Evolutionary conservation across 345 rosid genomes (phyloP).

Genomic region (Euclidium syriacum): DNA sequence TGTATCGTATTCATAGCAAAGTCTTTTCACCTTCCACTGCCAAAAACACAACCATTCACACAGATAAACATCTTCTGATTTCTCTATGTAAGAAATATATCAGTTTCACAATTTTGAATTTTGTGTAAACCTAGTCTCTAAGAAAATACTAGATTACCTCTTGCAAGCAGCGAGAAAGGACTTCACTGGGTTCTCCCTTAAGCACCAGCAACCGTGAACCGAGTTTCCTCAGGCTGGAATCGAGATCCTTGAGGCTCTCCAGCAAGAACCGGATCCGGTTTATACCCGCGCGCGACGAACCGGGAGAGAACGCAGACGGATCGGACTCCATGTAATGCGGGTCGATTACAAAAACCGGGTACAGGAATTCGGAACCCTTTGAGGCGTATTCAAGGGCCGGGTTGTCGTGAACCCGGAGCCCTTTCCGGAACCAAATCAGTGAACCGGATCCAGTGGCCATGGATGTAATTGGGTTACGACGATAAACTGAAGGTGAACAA

Average conservation of each 20-base stretch:
- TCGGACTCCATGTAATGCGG: constrained; percentile 84
- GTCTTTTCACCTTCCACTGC: constrained; percentile 73
- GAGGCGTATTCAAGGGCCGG: constrained; percentile 77
- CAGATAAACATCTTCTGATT: background rate
- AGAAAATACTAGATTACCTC: constrained; percentile 34
- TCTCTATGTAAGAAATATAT: background rate
- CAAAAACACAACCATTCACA: background rate
- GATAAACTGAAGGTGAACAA: background rate
- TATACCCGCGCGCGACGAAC: constrained; percentile 61
- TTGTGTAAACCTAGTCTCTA: background rate
- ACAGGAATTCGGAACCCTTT: constrained; percentile 38
- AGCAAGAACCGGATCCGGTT: constrained; percentile 81
- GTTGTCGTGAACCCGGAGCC: constrained; percentile 89
- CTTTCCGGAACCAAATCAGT: constrained; percentile 94
- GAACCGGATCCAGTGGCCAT: constrained; percentile 52
- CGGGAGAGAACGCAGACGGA: constrained; percentile 60
- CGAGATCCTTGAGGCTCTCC: constrained; percentile 73
- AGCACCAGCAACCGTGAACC: constrained; percentile 58
- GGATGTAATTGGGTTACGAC: constrained; percentile 14
- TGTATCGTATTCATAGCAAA: constrained; percentile 83
- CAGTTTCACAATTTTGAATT: background rate
- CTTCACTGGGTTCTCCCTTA: constrained; percentile 63
- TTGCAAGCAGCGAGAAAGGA: constrained; percentile 64
- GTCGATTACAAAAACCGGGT: constrained; percentile 84
- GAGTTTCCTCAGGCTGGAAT: constrained; percentile 50